Evolutionary conservation across 192 early-diverging fungal species (phyloP).

Genomic region (Linnemannia schmuckeri): DNA sequence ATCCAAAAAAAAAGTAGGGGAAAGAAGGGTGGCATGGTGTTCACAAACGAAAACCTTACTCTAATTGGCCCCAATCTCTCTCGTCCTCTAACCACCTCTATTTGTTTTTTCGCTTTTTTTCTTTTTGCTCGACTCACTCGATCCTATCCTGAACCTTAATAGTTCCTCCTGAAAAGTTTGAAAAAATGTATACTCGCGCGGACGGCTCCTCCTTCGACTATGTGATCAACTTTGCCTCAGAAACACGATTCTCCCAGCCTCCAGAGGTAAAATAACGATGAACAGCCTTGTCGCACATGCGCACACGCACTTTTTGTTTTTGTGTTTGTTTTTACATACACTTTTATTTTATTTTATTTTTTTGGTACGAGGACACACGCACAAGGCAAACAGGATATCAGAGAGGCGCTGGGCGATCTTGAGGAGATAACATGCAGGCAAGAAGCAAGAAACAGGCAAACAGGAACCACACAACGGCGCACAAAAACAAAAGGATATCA

Average conservation of each 20-base stretch:
- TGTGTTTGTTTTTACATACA: background rate
- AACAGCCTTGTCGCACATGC: background rate
- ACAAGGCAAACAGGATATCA: no score
- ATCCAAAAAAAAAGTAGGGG: background rate
- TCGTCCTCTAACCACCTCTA: background rate
- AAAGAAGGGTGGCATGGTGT: background rate
- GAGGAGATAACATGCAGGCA: no score
- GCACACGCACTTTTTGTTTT: background rate
- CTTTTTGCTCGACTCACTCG: background rate
- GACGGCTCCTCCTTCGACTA: constrained; percentile 84
- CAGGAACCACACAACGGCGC: no score
- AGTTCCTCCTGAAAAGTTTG: constrained; percentile 71
- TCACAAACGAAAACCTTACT: background rate
- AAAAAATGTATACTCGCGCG: constrained; percentile 76
- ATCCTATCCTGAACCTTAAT: background rate
- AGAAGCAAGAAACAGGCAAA: no score
- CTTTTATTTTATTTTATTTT: background rate
- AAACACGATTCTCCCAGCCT: constrained; percentile 90
- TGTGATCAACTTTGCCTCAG: constrained; percentile 93
- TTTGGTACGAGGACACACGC: no score
- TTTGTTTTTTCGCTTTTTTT: background rate
- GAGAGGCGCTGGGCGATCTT: no score
- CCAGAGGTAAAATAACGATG: constrained; percentile 66
- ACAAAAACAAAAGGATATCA: background rate
- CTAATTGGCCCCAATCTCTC: background rate